Evolutionary conservation across 2,329 filamentous ascomycete species (phyloP).

Genomic region (Ceratocystis alfenasii): DNA sequence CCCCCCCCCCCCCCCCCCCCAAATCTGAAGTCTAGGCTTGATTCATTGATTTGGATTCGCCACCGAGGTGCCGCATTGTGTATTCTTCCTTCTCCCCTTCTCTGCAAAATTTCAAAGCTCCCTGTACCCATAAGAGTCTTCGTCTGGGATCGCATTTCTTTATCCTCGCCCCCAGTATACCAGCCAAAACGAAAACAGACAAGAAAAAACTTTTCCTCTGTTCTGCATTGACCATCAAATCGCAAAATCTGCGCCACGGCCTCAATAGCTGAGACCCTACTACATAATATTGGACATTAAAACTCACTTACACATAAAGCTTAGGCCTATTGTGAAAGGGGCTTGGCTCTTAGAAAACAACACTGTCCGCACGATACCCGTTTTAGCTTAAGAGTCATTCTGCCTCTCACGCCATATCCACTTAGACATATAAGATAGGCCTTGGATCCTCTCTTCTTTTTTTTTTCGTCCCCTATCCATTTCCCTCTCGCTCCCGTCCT

Average conservation of each 20-base stretch:
- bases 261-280: conserved; percentile 8
- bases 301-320: conserved; percentile 15
- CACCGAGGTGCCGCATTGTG: conserved; percentile 12
- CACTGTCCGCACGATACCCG: conserved; percentile 9
- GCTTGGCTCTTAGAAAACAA: conserved; percentile 7
- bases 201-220: conserved; percentile 17
- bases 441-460: conserved; percentile 16
- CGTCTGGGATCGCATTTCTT: neutral
- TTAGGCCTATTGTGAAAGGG: conserved; percentile 7
- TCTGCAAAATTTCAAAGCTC: conserved; percentile 2
- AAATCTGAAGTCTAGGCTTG: neutral
- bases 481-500: conserved; percentile 4
- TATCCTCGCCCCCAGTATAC: neutral
- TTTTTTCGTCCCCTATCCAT: neutral
- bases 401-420: conserved; percentile 12
- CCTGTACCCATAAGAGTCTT: neutral
- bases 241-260: conserved; percentile 10
- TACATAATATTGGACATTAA: conserved; percentile 11
- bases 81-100: neutral
- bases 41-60: conserved; percentile 5
- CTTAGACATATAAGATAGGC: conserved; percentile 20
- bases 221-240: conserved; percentile 17
- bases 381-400: conserved; percentile 13
- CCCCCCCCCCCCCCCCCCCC: too few relatives aligned
- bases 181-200: conserved; percentile 6